Conservation (phyloP, 176 grass and related monocot species). For the Typha latifolia region DNA sequence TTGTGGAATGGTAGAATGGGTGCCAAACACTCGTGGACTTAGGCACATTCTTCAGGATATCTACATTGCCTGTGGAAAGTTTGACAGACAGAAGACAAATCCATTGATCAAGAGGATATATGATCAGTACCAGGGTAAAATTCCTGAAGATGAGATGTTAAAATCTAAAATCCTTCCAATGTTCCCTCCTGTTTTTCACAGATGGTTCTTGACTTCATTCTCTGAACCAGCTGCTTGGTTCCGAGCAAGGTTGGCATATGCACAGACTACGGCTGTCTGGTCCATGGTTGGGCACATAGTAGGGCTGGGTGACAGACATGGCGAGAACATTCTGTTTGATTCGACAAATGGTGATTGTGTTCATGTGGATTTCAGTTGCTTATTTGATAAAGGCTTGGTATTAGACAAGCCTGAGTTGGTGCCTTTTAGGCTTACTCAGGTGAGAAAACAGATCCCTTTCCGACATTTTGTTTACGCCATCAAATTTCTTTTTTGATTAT, state of each 20-base stretch:
- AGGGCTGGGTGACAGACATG: constrained; percentile 84
- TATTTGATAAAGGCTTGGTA: constrained; percentile 83
- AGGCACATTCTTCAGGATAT: constrained; percentile 95
- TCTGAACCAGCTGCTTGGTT: constrained; percentile 99
- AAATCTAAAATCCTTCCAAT: constrained; percentile 71
- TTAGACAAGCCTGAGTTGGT: constrained; percentile 89
- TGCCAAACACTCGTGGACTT: constrained; percentile 78
- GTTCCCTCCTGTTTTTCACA: constrained; percentile 92
- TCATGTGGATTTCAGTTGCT: constrained; percentile 93
- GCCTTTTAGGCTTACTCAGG: constrained; percentile 92
- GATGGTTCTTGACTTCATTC: constrained; percentile 90
- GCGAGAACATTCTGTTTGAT: constrained; percentile 91
- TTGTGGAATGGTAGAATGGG: constrained; percentile 93
- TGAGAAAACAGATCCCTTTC: constrained; percentile 11
- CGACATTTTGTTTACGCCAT: not conserved
- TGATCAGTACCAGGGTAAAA: constrained; percentile 54
- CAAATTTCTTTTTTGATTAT: not conserved
- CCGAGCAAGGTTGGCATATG: constrained; percentile 79
- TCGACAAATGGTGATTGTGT: constrained; percentile 78
- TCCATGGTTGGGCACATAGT: constrained; percentile 99
- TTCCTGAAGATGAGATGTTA: constrained; percentile 74
- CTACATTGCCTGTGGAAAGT: constrained; percentile 75
- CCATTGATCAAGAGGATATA: constrained; percentile 78
- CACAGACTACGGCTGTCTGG: constrained; percentile 81
- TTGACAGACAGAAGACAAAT: constrained; percentile 65